Evolutionary conservation across 331 rosid species (phyloP).

Genomic region (Pyrus hybrid): DNA sequence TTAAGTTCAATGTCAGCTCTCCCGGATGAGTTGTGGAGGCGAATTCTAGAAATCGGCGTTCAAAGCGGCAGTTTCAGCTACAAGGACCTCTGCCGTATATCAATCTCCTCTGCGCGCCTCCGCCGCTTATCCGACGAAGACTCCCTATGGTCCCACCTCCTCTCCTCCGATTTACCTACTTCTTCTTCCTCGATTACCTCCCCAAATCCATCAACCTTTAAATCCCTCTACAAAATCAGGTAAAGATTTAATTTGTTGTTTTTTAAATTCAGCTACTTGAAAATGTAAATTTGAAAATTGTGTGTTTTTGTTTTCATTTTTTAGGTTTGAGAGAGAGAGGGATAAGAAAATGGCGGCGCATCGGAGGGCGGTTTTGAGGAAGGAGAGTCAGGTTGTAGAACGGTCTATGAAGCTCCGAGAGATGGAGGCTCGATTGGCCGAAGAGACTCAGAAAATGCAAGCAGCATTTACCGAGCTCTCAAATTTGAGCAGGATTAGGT

Average conservation of each 20-base stretch:
- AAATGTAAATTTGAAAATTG: neutral
- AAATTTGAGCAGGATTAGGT: slow-evolving; percentile 52
- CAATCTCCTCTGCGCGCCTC: slow-evolving; percentile 59
- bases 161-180: slow-evolving; percentile 40
- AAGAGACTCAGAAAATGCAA: slow-evolving; percentile 30
- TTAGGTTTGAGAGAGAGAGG: slow-evolving; percentile 60
- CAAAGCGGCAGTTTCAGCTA: slow-evolving; percentile 20
- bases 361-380: slow-evolving; percentile 45
- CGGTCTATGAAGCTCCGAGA: slow-evolving; percentile 43
- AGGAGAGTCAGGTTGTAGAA: slow-evolving; percentile 56
- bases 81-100: slow-evolving; percentile 63
- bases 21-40: slow-evolving; percentile 69
- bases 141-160: slow-evolving; percentile 50
- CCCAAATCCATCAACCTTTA: slow-evolving; percentile 12
- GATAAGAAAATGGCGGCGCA: slow-evolving; percentile 51
- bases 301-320: neutral
- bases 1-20: slow-evolving; percentile 27
- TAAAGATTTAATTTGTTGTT: neutral
- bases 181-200: slow-evolving; percentile 5
- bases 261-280: neutral
- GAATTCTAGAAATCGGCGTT: slow-evolving; percentile 54
- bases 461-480: slow-evolving; percentile 36
- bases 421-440: slow-evolving; percentile 24
- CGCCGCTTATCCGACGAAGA: slow-evolving; percentile 51
- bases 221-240: slow-evolving; percentile 51